Evolutionary conservation across 305 asterid species (phyloP).

Genomic region (Fraxinus dipetala): DNA sequence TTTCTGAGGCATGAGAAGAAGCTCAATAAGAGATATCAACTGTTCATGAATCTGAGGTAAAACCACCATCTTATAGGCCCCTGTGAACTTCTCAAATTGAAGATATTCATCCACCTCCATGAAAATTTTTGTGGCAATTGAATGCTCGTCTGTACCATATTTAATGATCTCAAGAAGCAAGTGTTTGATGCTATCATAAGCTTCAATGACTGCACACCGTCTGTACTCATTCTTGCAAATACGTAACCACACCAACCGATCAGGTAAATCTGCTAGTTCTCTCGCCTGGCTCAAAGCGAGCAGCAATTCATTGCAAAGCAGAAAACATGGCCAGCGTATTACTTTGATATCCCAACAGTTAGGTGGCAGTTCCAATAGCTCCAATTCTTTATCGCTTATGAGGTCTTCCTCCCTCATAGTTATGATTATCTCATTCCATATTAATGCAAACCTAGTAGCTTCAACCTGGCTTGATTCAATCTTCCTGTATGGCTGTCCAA

Average conservation of each 20-base stretch:
- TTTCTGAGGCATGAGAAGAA: slow-evolving; percentile 53
- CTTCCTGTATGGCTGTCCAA: slow-evolving; percentile 84
- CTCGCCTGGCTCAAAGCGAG: slow-evolving; percentile 74
- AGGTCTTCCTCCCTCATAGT: slow-evolving; percentile 87
- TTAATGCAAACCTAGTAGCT: slow-evolving; percentile 80
- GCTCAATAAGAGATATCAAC: slow-evolving; percentile 53
- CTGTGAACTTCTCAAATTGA: slow-evolving; percentile 59
- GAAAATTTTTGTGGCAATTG: slow-evolving; percentile 60
- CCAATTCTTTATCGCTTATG: slow-evolving; percentile 70
- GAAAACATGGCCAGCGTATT: slow-evolving; percentile 91
- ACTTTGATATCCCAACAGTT: slow-evolving; percentile 89
- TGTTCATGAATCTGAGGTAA: slow-evolving; percentile 63
- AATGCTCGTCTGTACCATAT: slow-evolving; percentile 61
- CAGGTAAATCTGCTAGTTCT: slow-evolving; percentile 59
- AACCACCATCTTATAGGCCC: slow-evolving; percentile 40
- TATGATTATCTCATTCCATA: slow-evolving; percentile 87
- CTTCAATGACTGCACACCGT: slow-evolving; percentile 88
- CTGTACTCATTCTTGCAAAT: slow-evolving; percentile 83
- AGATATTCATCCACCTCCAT: slow-evolving; percentile 50
- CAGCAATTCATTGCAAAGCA: slow-evolving; percentile 77
- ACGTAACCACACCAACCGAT: slow-evolving; percentile 69
- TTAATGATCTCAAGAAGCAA: slow-evolving; percentile 69
- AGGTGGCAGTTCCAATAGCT: slow-evolving; percentile 82
- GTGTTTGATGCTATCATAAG: slow-evolving; percentile 72
- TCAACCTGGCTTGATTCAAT: slow-evolving; percentile 91